phyloP scores from a whole-genome alignment of 345 rosid species.

The Barbarea vulgaris region DNA sequence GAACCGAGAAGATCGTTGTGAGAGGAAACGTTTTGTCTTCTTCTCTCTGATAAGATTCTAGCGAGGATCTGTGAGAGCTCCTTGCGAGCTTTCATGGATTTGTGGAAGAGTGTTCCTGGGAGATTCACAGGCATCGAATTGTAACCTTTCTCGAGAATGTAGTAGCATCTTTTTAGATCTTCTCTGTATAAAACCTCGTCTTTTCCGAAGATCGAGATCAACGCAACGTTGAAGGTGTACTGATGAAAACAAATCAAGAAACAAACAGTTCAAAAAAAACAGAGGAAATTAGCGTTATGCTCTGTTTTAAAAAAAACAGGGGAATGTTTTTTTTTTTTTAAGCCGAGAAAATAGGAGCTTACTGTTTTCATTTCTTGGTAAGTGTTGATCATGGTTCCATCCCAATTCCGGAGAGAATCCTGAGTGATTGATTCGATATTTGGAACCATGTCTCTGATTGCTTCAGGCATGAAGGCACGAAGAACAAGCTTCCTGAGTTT shows the following conservation, averaged over 20 bases:
- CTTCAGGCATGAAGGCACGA: constrained; percentile 70
- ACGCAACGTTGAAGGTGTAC: constrained; percentile 84
- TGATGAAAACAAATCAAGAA: constrained; percentile 31
- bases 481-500: constrained; percentile 81
- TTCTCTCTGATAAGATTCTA: constrained; percentile 56
- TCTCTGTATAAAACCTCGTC: constrained; percentile 67
- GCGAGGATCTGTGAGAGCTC: constrained; percentile 74
- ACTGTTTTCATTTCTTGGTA: constrained; percentile 88
- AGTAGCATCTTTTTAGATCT: constrained; percentile 83
- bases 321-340: constrained; percentile 24
- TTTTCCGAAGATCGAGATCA: constrained; percentile 78
- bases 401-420: constrained; percentile 48
- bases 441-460: constrained; percentile 53
- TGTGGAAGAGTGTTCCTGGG: constrained; percentile 89
- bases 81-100: constrained; percentile 87
- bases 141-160: constrained; percentile 91
- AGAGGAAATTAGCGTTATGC: neutral
- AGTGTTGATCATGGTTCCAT: constrained; percentile 59
- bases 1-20: constrained; percentile 68
- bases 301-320: constrained; percentile 22
- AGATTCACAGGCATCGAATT: constrained; percentile 95
- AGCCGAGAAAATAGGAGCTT: constrained; percentile 32
- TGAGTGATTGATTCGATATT: constrained; percentile 60
- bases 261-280: constrained; percentile 17
- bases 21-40: constrained; percentile 47